Evolutionary conservation across 2,329 filamentous ascomycete species (phyloP), one percentile per base, ranked within the genome.

Genomic region (Lasiodiplodia sp.): DNA sequence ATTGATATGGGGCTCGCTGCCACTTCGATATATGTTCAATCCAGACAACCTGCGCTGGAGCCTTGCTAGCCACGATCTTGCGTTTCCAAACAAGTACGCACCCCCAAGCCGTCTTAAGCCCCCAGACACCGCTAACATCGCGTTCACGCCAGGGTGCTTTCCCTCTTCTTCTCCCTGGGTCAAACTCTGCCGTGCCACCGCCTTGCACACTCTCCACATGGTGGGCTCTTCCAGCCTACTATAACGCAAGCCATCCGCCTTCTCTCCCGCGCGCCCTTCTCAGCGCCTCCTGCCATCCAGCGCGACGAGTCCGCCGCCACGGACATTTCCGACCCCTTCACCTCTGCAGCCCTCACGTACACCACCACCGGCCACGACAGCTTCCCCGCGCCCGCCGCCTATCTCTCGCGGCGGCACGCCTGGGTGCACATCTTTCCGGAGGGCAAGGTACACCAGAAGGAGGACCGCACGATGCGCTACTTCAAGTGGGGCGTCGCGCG

Each of bases 381-480:
- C 47, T 92, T 93, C 77, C 83, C 86, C 0, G 87, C 92, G 0
- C 93, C 94, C 0, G 90, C 93, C 1, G 87, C 89, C 58, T 94
- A 92, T 77, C 79, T 87, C 2, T 86, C 82, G 71, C 90, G 93
- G 74, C 88, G 88, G 56, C 87, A 92, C 78, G 88, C 89, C 55
- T 99, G 96, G 96, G 84, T 99, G 4, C 96, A 99, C 79, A 91
- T 98, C 67, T 98, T 98, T 79, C 96, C 96, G 14, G 96, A 99
- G 81, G 96, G 94, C 58, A 93, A 92, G 79, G 93, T 97, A 56
- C 94, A 98, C 80, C 96, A 99, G 81, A 90, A 93, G 72, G 87
- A 91, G 1, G 84, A 89, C 52, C 89, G 89, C 74, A 88, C 90
- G 8, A 90, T 98, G 85, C 91, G 96, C 37, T 99, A 99, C 82